These are phyloP conservation scores for Dentipellis sp. DNA, from an alignment of 768 basidiomycete genomes.

Conservation along the genomic window DNA sequence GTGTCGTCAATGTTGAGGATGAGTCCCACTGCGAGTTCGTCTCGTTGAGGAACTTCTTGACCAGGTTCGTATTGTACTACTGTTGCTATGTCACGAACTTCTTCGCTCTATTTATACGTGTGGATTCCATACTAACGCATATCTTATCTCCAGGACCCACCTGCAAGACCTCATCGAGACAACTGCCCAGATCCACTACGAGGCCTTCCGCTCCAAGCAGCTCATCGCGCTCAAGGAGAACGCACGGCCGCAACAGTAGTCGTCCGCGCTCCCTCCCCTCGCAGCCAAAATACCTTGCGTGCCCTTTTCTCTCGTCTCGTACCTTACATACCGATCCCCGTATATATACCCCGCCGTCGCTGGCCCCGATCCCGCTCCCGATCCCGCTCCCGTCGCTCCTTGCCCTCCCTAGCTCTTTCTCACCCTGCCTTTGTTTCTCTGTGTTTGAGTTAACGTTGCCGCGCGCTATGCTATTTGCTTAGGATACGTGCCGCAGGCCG, in stretches of 20 bases:
- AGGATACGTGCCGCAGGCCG: too few relatives aligned
- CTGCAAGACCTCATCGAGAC: conserved; percentile 98
- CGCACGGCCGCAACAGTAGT: conserved; percentile 13
- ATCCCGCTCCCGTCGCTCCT: background rate
- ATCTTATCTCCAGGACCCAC: conserved; percentile 57
- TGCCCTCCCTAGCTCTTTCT: background rate
- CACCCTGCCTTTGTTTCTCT: too few relatives aligned
- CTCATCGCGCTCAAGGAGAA: conserved; percentile 89
- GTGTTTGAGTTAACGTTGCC: too few relatives aligned
- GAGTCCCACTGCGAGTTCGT: conserved; percentile 97
- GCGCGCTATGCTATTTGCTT: too few relatives aligned
- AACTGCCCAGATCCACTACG: conserved; percentile 97
- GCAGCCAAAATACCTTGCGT: too few relatives aligned
- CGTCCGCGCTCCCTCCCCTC: background rate
- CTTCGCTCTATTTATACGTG: background rate
- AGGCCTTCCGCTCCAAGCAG: conserved; percentile 99
- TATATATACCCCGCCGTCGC: background rate
- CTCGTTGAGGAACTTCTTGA: conserved; percentile 94
- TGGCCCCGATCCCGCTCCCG: background rate
- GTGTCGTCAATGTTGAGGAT: conserved; percentile 96
- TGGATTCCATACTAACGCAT: background rate
- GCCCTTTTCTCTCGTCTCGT: background rate
- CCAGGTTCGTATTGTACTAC: conserved; percentile 40
- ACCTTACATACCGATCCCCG: background rate
- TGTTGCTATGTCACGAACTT: background rate